phyloP scores from a whole-genome alignment of 495 filamentous ascomycete species.

The Podospora sp. region DNA sequence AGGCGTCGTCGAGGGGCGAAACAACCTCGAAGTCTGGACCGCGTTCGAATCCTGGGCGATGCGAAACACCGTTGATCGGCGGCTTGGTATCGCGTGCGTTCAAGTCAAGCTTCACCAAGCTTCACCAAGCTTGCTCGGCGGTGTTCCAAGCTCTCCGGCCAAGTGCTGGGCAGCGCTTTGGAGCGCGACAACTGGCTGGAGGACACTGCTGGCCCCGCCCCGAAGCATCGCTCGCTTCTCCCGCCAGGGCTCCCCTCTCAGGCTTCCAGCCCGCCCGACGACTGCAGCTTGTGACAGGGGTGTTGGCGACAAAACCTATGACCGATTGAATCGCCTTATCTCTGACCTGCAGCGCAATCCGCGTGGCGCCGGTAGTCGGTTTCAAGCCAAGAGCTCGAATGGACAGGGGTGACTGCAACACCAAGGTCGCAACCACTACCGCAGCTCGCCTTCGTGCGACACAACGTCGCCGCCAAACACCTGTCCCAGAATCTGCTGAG shows the following conservation, averaged over 20 bases:
- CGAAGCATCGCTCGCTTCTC: slow-evolving; percentile 1
- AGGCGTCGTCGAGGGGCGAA: not conserved
- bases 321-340: slow-evolving; percentile 39
- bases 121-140: slow-evolving; percentile 11
- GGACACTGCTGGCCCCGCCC: not conserved
- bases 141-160: not conserved
- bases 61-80: not conserved
- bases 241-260: not conserved
- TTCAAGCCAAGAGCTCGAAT: slow-evolving; percentile 9
- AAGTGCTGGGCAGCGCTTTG: not conserved
- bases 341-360: slow-evolving; percentile 32
- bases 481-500: not conserved
- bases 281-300: slow-evolving; percentile 19
- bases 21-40: not conserved
- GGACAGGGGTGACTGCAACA: not conserved
- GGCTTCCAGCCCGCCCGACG: slow-evolving; percentile 12
- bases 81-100: not conserved
- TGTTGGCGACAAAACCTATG: slow-evolving; percentile 29
- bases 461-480: not conserved
- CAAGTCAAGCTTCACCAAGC: not conserved
- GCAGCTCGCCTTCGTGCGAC: not conserved
- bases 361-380: slow-evolving; percentile 31
- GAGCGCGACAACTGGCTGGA: not conserved
- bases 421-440: not conserved
- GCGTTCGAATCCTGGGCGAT: not conserved